Base-by-base conservation (phyloP, 31 red algal species). In the Bonnemaisonia californica region DNA sequence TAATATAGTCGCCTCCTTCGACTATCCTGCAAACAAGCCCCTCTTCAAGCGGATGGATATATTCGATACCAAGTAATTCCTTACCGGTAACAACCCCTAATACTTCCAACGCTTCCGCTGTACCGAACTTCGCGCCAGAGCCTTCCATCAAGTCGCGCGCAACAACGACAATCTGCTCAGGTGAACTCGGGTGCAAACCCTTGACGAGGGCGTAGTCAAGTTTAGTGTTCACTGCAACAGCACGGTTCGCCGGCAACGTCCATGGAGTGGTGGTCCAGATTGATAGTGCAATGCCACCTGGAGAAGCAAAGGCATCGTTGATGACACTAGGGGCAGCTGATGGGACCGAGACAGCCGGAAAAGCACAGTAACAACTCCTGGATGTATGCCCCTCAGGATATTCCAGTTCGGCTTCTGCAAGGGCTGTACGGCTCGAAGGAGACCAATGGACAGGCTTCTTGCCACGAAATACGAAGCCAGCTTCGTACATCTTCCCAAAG, bases 221-320 rank as follows among this genome's bases (percentile, higher is more conserved):
- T 3, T 71, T 62, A 12, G 37, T 54, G 56, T 99, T 99, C 18
- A 99, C 75, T 1, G 94, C 97, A 51, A 99, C 82, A 12, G 93
- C 97, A 39, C 87, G 84, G 80, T 99, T 99, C 19, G 97, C 97
- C 18, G 97, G 97, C 55, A 99, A 69, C n/a, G 97, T 99, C 97
- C 97, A 99, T 21, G 97, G 97, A 21, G 97, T 99, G 0, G 97
- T 99, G 2, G 97, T 99, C 97, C 97, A 99, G 23, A 99, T 68
- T 22, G 81, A 92, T 36, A 92, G 42, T 2, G 75, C 90, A 38
- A 99, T 64, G 4, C 81, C 73, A 34, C 77, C 59, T 12, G 30
- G 22, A 60, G 35, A 26, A 9, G 56, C 47, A 5, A 62, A 26
- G 32, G 86, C 68, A 32, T 81, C 77, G 8, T 47, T 33, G 40